phyloP scores from a whole-genome alignment of 129 eudicot species.

The Lactuca sativa region DNA sequence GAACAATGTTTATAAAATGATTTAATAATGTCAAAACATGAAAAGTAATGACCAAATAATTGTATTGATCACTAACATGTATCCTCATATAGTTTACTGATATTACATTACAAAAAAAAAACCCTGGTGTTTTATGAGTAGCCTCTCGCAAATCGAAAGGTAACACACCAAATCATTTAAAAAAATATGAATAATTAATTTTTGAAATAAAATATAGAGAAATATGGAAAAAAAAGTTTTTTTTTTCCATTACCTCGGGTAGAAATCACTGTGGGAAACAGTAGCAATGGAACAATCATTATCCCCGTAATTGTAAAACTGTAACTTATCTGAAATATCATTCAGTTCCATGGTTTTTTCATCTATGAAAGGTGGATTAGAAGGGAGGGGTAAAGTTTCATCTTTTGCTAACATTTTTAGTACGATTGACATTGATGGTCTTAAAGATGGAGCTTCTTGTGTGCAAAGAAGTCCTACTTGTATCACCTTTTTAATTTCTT shows the following conservation, averaged over 20 bases:
- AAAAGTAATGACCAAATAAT: too few relatives aligned
- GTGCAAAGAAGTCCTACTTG: conserved; percentile 80
- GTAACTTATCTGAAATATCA: conserved; percentile 30
- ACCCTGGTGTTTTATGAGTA: background rate
- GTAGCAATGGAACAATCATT: conserved; percentile 52
- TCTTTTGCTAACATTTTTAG: conserved; percentile 57
- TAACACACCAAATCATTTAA: background rate
- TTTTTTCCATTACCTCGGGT: conserved; percentile 40
- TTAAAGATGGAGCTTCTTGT: conserved; percentile 61
- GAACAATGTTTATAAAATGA: too few relatives aligned
- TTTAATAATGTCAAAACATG: too few relatives aligned
- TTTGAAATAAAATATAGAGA: too few relatives aligned
- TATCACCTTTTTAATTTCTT: conserved; percentile 50
- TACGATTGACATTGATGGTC: conserved; percentile 68
- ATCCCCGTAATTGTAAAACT: conserved; percentile 9
- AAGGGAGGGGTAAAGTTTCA: conserved; percentile 55
- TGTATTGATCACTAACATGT: too few relatives aligned
- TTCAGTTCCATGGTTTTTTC: conserved; percentile 68
- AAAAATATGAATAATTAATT: too few relatives aligned
- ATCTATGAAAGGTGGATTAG: conserved; percentile 70
- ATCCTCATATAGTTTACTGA: too few relatives aligned
- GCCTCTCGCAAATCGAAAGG: background rate
- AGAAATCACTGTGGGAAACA: conserved; percentile 56
- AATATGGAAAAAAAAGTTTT: background rate
- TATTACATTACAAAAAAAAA: too few relatives aligned